phyloP scores from a whole-genome alignment of 1,284 basidiomycete genomes.

The Phenoliferia sp. region DNA sequence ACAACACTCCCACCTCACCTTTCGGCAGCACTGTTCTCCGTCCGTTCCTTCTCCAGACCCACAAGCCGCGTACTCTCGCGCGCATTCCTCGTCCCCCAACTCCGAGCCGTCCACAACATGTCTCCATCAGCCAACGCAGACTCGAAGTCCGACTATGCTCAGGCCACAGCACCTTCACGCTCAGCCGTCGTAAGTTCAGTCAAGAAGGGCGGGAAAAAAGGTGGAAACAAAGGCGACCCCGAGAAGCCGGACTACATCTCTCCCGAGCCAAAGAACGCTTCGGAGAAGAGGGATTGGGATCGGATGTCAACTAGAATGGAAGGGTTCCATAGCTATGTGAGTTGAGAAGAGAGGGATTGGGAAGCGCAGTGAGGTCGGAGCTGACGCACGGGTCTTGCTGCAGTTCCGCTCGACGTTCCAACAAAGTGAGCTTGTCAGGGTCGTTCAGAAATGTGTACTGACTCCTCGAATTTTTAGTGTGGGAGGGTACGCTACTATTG shows the following conservation, averaged over 20 bases:
- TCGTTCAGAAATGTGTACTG: neutral
- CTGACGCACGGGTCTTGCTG: neutral
- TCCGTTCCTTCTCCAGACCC: neutral
- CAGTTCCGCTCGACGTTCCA: slow-evolving; percentile 21
- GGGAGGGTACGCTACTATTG: neutral
- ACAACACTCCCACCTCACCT: neutral
- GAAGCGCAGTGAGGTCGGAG: neutral
- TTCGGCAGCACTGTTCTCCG: neutral
- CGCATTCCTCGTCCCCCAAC: neutral
- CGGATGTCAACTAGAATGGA: slow-evolving; percentile 8
- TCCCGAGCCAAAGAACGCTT: slow-evolving; percentile 21
- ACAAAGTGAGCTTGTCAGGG: slow-evolving; percentile 2
- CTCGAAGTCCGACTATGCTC: neutral
- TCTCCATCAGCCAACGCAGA: neutral
- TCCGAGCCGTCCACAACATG: neutral
- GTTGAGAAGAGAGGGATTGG: neutral
- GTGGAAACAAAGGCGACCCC: neutral
- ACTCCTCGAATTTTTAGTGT: neutral
- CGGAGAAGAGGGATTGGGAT: slow-evolving; percentile 26
- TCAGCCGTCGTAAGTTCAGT: neutral
- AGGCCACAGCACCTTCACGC: neutral
- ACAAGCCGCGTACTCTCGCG: neutral
- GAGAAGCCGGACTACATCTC: slow-evolving; percentile 1
- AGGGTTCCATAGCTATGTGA: slow-evolving; percentile 23
- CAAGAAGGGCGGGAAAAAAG: slow-evolving; percentile 3